Evolutionary conservation across 1,284 basidiomycete species (phyloP), one percentile per base, ranked within the genome.

Genomic region (Cronartium quercuum): DNA sequence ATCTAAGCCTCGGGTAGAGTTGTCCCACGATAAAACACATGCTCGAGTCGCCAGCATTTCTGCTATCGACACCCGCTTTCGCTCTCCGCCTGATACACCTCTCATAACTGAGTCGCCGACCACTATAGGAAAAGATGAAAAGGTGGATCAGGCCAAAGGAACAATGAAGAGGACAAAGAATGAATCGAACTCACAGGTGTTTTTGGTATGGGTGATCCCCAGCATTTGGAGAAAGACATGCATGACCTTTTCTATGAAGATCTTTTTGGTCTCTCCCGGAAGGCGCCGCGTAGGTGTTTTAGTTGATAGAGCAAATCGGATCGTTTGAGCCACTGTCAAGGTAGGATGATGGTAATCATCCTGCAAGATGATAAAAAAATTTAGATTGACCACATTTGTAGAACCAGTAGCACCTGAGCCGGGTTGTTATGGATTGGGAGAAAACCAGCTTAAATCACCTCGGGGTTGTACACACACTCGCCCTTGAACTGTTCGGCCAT

Each of bases 1-100:
- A 79, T 88, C 87, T 58, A 96, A 85, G 75, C 93, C 91, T 62
- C 91, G 86, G 0, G 90, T 91, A 0, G 89, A 89, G 78, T 80
- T 81, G 76, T 82, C 81, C 76, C 80, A 80, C 66, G 77, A 65
- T 57, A 85, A 85, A 38, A 91, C 83, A 70, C 79, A 81, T 35
- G 82, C 83, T 63, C 83, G 81, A 21, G 84, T 82, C 70, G 83
- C 83, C 79, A 86, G 83, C 81, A 85, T 85, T 80, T 88, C 87
- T 42, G 85, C 84, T 69, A 88, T 86, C 9, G 85, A 86, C 24
- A 88, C 87, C 75, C 87, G 86, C 82, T 88, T 88, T 44, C 86
- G 81, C 81, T 78, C 76, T 51, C 87, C 87, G 76, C 86, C 87
- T 40, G 84, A 85, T 0, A 88, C 85, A 80, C 87, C 87, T 68